A percentile compares a stretch with the other conserved stretches of the same genome.
These are phyloP conservation scores for Mycena capillaripes DNA, from an alignment of 768 basidiomycete genomes.

Conservation along the genomic window DNA sequence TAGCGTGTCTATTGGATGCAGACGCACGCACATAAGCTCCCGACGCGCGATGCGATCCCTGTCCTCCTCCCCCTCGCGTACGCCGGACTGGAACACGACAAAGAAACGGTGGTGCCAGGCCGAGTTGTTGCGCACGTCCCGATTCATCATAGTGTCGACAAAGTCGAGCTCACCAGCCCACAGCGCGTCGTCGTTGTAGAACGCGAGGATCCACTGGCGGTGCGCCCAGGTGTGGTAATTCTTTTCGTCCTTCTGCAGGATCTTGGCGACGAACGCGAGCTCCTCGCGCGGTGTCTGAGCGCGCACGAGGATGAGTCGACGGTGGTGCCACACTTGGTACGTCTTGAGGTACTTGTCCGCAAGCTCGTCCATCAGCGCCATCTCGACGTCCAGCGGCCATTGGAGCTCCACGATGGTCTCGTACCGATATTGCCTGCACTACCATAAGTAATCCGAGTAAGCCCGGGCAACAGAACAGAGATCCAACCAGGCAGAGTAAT, in stretches of 20 bases:
- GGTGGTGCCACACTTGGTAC: constrained; percentile 98
- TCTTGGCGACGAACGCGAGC: constrained; percentile 82
- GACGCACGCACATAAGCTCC: constrained; percentile 83
- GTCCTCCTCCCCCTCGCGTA: constrained; percentile 73
- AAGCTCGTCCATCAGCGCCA: constrained; percentile 89
- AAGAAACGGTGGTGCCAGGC: constrained; percentile 98
- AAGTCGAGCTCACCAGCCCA: constrained; percentile 86
- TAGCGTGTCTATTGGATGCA: not conserved
- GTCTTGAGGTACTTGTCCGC: constrained; percentile 90
- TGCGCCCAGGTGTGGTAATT: constrained; percentile 99
- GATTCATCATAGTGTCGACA: constrained; percentile 74
- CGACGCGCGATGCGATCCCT: constrained; percentile 69
- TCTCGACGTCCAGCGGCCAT: constrained; percentile 80
- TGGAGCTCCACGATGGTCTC: constrained; percentile 82
- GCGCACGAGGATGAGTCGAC: constrained; percentile 82
- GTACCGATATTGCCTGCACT: constrained; percentile 97
- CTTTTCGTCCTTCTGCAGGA: constrained; percentile 85
- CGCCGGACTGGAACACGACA: constrained; percentile 80
- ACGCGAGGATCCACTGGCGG: constrained; percentile 92
- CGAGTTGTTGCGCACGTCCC: constrained; percentile 94
- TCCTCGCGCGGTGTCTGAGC: constrained; percentile 78
- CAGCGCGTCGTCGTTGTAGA: constrained; percentile 80
- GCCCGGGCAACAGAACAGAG: not conserved
- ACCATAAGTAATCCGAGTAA: not conserved
- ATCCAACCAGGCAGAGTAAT: constrained; percentile 93